Base-by-base conservation (phyloP, 2,329 filamentous ascomycete species). In the Zasmidium cellare region DNA sequence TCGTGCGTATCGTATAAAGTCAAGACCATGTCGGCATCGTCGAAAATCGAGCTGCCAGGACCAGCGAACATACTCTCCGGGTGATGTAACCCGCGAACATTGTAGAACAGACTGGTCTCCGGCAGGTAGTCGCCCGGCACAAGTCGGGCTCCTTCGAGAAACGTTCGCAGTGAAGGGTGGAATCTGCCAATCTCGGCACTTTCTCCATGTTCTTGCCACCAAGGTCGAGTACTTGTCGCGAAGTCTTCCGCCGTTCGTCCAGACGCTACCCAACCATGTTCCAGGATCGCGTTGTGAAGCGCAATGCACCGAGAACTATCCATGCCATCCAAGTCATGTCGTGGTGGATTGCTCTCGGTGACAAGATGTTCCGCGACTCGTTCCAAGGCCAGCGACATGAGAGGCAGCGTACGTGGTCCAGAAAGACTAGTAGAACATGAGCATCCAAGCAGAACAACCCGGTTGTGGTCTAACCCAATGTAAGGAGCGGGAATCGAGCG, bases 221-320 rank as follows among this genome's bases (percentile, higher is more conserved):
- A 58, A 7, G 51, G 19, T 20, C 12, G 18, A n/a, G 57, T 44
- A 25, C 60, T 46, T 24, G 31, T 12, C 6, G 45, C 23, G 44
- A 59, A 62, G 48, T 52, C 51, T 48, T 53, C 54, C 11, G 45
- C 28, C 28, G 23, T 41, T 16, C 60, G 57, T 47, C 57, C 54
- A 22, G 60, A 59, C 22, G 31, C 46, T 9, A 56, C 38, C 53
- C 57, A 62, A 38, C 38, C 60, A 22, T 62, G 51, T 51, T 62
- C 35, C n/a, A 57, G 49, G 20, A 60, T 62, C n/a, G 60, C 60
- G 18, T 62, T 63, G 49, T 63, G 58, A 12, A 63, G 45, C 7
- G 56, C 46, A 11, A 55, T 38, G 38, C 60, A 63, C 16, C 60
- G 55, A 16, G 56, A 25, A 6, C n/a, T 28, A 31, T 63, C 58